phyloP scores from a whole-genome alignment of 805 yeast species.

The Nakazawaea laoshanensis region DNA sequence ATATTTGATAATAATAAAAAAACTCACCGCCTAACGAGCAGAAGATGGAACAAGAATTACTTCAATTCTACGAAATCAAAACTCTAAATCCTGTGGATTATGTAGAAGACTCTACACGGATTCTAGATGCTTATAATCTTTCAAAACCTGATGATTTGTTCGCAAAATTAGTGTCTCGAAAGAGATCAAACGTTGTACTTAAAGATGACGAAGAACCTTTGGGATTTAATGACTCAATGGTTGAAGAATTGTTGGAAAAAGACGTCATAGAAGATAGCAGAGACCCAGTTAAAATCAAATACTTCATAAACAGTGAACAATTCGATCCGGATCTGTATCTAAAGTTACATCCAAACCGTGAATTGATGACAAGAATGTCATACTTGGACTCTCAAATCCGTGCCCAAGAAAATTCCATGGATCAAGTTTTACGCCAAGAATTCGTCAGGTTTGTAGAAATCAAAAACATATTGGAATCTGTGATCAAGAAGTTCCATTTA shows the following conservation, averaged over 20 bases:
- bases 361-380: slow-evolving; percentile 38
- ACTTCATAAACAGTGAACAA: slow-evolving; percentile 45
- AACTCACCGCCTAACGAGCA: neutral
- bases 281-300: slow-evolving; percentile 28
- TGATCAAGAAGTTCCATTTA: slow-evolving; percentile 41
- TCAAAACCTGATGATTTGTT: no score
- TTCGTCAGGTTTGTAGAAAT: slow-evolving; percentile 57
- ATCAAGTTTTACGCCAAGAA: slow-evolving; percentile 46
- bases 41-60: neutral
- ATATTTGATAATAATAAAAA: neutral
- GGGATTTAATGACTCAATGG: slow-evolving; percentile 39
- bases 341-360: slow-evolving; percentile 47
- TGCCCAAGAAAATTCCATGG: slow-evolving; percentile 39
- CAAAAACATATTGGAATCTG: slow-evolving; percentile 55
- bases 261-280: slow-evolving; percentile 29
- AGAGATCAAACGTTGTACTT: no score
- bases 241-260: slow-evolving; percentile 30
- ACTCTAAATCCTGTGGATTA: slow-evolving; percentile 29
- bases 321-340: slow-evolving; percentile 52
- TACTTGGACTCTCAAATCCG: slow-evolving; percentile 40
- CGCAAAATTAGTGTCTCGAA: no score
- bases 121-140: no score
- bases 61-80: slow-evolving; percentile 35
- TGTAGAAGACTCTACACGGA: slow-evolving; percentile 2
- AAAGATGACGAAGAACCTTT: slow-evolving; percentile 37